Base-by-base conservation (phyloP, 352 stramenopile genomes). In the Halophytophthora polymorphica region DNA sequence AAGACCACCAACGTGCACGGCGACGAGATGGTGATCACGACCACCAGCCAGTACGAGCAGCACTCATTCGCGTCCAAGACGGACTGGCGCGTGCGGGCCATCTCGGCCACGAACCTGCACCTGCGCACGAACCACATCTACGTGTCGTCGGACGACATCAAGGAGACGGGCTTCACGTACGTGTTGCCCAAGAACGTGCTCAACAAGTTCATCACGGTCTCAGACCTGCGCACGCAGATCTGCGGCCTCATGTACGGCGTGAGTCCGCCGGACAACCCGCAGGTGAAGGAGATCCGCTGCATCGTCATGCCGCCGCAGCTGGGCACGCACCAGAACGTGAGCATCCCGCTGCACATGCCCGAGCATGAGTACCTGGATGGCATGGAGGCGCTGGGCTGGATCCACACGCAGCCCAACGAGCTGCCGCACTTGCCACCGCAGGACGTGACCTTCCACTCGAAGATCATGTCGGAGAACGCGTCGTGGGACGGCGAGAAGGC, bases 71-170 rank as follows among this genome's bases (percentile, higher is more conserved):
- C 96, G 12, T 99, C 94, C 40, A 98, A 99, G 68, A 99, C 97
- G 15, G 98, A 99, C 77, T 99, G 97, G 98, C 90, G 97, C 48
- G 95, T 99, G 41, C 88, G 98, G 58, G 98, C 98, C 15, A 99
- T 99, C 44, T 98, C 94, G 39, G 97, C 97, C 23, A 98, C 96
- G 2, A 99, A 99, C 73, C 69, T 99, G 50, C 92, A 99, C 69
- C 59, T 99, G 44, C 94, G 98, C 61, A 99, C 97, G 6, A 98
- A 99, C 67, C 96, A 99, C 71, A 98, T 99, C 58, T 99, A 99
- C 79, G 97, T 99, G 22, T 98, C 90, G 11, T 99, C 96, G 13
- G 95, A 98, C 58, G 96, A 99, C 56, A 98, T 99, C 54, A 94
- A 89, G 28, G 96, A 99, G 58, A 96, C 96, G 31, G 97, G 97